These are phyloP conservation scores for Colletotrichum truncatum DNA, from an alignment of 2,329 filamentous ascomycete species.

Conservation along the genomic window DNA sequence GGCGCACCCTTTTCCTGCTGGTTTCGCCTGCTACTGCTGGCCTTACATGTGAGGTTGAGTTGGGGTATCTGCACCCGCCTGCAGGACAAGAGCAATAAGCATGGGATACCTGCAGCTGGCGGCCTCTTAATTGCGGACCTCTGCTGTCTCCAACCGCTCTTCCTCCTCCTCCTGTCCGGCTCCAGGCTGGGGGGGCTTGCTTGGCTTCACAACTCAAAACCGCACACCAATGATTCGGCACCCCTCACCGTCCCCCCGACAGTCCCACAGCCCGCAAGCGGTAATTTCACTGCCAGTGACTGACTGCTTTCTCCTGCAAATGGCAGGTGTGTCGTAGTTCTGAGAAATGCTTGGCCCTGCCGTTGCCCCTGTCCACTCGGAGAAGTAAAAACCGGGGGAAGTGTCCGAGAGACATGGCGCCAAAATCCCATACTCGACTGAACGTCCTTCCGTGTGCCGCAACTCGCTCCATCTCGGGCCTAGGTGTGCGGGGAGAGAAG, in stretches of 20 bases:
- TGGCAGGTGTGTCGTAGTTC: constrained; percentile 12
- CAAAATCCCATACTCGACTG: constrained; percentile 4
- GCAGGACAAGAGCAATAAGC: constrained; percentile 12
- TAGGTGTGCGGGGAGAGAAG: neutral
- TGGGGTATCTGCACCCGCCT: constrained; percentile 25
- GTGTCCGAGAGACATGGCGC: constrained; percentile 10
- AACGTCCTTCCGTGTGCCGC: constrained; percentile 15
- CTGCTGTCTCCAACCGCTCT: neutral
- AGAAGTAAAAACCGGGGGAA: constrained; percentile 16
- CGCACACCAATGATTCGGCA: neutral
- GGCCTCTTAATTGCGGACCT: constrained; percentile 30
- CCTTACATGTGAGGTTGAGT: constrained; percentile 17
- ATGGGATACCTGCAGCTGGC: constrained; percentile 27
- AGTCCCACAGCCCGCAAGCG: constrained; percentile 12
- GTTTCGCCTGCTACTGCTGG: constrained; percentile 10
- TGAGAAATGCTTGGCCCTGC: constrained; percentile 23
- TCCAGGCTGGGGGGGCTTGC: constrained; percentile 1
- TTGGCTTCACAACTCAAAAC: constrained; percentile 16
- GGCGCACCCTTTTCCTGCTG: neutral
- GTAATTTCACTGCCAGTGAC: constrained; percentile 14
- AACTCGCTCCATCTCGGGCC: constrained; percentile 17
- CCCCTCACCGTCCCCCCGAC: constrained; percentile 18
- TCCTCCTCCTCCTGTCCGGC: constrained; percentile 3
- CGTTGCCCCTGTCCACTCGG: constrained; percentile 19
- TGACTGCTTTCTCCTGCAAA: constrained; percentile 17